Conservation (phyloP, 192 early-diverging fungal genomes). For the Podila verticillata region DNA sequence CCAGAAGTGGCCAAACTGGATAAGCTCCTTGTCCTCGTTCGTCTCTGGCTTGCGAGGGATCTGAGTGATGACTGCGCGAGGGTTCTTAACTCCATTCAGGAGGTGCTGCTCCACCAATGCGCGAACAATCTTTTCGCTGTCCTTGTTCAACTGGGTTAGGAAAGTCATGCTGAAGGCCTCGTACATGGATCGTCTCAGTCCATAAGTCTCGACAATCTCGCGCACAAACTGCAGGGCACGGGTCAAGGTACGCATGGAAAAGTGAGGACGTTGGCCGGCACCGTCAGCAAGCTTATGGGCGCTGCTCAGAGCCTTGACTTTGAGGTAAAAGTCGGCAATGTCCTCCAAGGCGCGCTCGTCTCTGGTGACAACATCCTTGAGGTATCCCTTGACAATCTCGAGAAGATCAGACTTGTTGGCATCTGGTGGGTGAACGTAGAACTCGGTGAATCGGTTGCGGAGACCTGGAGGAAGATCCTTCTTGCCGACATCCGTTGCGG, state of each 20-base stretch:
- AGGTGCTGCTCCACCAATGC: slow-evolving; percentile 68
- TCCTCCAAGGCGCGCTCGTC: slow-evolving; percentile 68
- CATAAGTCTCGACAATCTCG: slow-evolving; percentile 77
- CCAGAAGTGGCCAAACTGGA: slow-evolving; percentile 91
- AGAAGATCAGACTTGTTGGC: slow-evolving; percentile 80
- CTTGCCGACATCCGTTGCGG: slow-evolving; percentile 98
- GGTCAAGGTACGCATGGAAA: slow-evolving; percentile 92
- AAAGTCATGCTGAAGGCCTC: slow-evolving; percentile 98
- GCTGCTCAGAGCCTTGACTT: slow-evolving; percentile 73
- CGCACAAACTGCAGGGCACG: slow-evolving; percentile 86
- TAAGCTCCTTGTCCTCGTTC: slow-evolving; percentile 53
- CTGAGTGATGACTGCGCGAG: slow-evolving; percentile 63
- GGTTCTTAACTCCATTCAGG: slow-evolving; percentile 65
- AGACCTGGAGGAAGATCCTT: slow-evolving; percentile 93
- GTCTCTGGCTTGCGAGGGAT: slow-evolving; percentile 63
- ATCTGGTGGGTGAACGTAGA: slow-evolving; percentile 95
- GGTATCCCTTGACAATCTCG: slow-evolving; percentile 81
- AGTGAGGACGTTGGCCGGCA: slow-evolving; percentile 86
- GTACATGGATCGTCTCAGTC: slow-evolving; percentile 84
- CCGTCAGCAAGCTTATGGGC: slow-evolving; percentile 89
- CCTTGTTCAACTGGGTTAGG: slow-evolving; percentile 83
- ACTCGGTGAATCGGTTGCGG: slow-evolving; percentile 93
- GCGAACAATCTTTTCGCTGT: slow-evolving; percentile 67
- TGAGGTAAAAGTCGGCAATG: slow-evolving; percentile 86
- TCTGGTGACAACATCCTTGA: slow-evolving; percentile 67